A percentile compares a stretch with the other conserved stretches of the same genome.
Conservation (phyloP, 2,329 filamentous ascomycete species). For the Pseudogymnoascus verrucosus region DNA sequence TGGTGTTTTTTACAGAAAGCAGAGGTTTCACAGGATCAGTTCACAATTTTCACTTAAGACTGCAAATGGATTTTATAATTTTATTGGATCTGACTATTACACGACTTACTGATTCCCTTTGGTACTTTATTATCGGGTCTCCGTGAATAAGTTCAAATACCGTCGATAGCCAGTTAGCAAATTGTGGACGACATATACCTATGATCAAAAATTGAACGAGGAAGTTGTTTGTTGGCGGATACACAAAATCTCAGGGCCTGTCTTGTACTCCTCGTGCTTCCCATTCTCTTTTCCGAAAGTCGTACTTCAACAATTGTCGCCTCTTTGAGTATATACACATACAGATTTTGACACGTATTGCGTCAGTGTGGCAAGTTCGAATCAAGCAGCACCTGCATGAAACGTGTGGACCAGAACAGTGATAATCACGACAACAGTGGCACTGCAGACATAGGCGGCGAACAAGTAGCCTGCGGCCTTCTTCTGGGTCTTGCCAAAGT, state of each 20-base stretch:
- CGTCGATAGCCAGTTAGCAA: conserved; percentile 1
- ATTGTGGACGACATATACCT: conserved; percentile 4
- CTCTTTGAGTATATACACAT: conserved; percentile 6
- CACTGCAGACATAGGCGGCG: background rate
- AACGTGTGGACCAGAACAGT: background rate
- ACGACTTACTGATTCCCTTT: background rate
- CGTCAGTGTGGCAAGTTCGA: background rate
- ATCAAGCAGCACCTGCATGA: background rate
- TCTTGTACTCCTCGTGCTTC: background rate
- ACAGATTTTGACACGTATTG: background rate
- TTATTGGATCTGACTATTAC: conserved; percentile 8
- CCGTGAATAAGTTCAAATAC: conserved; percentile 6
- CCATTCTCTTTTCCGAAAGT: background rate
- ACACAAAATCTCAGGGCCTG: background rate
- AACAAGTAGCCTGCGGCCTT: conserved; percentile 2
- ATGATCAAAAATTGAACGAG: background rate
- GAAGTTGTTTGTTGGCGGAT: background rate
- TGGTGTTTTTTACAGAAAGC: background rate
- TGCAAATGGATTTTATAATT: background rate
- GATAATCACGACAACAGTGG: conserved; percentile 4
- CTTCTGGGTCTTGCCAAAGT: conserved; percentile 22
- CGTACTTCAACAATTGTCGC: background rate
- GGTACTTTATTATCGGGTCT: background rate
- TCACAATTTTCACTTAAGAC: background rate
- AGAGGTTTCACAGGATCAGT: background rate